phyloP scores from a whole-genome alignment of 768 basidiomycete species.

The Tricholoma saponaceum region DNA sequence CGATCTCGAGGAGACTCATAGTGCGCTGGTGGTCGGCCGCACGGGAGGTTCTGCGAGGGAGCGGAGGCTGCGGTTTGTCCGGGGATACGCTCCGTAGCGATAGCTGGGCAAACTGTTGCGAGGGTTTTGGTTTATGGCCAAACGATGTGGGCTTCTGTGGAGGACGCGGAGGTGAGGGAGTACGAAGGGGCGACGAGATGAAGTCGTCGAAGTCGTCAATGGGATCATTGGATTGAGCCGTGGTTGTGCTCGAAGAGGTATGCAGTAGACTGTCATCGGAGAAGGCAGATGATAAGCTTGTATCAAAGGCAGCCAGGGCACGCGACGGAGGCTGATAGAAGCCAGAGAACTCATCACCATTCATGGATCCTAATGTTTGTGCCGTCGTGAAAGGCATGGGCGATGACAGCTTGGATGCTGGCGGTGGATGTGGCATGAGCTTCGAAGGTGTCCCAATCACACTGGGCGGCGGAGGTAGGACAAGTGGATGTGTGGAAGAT shows the following conservation, averaged over 20 bases:
- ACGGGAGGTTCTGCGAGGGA: conserved; percentile 27
- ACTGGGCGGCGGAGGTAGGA: conserved; percentile 20
- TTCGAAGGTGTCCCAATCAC: background rate
- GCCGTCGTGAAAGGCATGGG: conserved; percentile 5
- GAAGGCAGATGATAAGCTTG: conserved; percentile 19
- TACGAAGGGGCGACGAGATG: conserved; percentile 35
- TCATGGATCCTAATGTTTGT: conserved; percentile 9
- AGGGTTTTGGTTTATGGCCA: conserved; percentile 4
- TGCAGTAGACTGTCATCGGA: conserved; percentile 13
- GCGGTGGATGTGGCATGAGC: conserved; percentile 23
- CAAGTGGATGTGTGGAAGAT: conserved; percentile 11
- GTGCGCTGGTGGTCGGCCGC: conserved; percentile 53
- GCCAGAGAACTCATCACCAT: conserved; percentile 54
- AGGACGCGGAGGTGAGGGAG: conserved; percentile 44
- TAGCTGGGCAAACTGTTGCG: background rate
- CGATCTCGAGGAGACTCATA: conserved; percentile 51
- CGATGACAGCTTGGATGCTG: conserved; percentile 24
- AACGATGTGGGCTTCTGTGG: conserved; percentile 28
- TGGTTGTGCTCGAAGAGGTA: conserved; percentile 14
- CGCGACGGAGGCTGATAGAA: conserved; percentile 29
- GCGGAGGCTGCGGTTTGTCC: conserved; percentile 10
- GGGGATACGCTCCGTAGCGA: conserved; percentile 4
- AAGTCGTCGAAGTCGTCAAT: conserved; percentile 28
- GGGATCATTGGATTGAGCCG: conserved; percentile 6
- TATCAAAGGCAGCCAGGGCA: conserved; percentile 13